Conservation (phyloP, 192 early-diverging fungal species). For the Kappamyces sp. region DNA sequence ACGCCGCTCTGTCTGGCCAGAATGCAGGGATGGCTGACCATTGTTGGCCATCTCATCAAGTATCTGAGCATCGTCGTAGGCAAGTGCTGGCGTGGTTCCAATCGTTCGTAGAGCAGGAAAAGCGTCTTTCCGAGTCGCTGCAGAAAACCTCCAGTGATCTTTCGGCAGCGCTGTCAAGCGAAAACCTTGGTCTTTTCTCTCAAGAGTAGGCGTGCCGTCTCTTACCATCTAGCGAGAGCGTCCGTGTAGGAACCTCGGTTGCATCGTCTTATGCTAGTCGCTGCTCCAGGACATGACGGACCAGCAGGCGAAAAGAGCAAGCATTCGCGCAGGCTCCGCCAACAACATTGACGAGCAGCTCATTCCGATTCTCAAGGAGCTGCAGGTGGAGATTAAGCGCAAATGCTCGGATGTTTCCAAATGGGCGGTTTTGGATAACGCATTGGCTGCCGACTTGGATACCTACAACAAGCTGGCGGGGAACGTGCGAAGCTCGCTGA, state of each 20-base stretch:
- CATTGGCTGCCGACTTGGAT: constrained; percentile 29
- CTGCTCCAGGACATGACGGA: constrained; percentile 32
- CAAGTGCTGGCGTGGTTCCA: constrained; percentile 18
- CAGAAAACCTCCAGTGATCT: constrained; percentile 25
- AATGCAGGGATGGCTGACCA: constrained; percentile 30
- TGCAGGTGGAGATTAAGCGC: constrained; percentile 28
- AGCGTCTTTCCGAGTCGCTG: constrained; percentile 29
- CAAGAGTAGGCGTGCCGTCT: constrained; percentile 30
- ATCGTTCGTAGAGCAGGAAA: constrained; percentile 35
- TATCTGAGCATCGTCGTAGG: constrained; percentile 19
- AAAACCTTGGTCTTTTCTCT: constrained; percentile 28
- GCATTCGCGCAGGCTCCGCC: constrained; percentile 26
- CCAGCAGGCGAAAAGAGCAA: constrained; percentile 20
- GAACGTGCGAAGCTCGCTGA: constrained; percentile 22
- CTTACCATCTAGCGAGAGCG: background rate
- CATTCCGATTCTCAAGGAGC: constrained; percentile 34
- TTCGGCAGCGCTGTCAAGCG: constrained; percentile 19
- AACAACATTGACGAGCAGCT: constrained; percentile 33
- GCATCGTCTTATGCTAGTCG: constrained; percentile 3
- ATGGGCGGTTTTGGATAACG: constrained; percentile 37
- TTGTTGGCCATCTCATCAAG: constrained; percentile 30
- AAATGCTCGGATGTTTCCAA: constrained; percentile 31
- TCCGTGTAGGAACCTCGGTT: background rate
- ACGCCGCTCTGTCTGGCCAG: constrained; percentile 14
- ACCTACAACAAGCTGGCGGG: constrained; percentile 26